phyloP scores from a whole-genome alignment of 192 early-diverging fungal genomes.

The Haplosporangium gracile region DNA sequence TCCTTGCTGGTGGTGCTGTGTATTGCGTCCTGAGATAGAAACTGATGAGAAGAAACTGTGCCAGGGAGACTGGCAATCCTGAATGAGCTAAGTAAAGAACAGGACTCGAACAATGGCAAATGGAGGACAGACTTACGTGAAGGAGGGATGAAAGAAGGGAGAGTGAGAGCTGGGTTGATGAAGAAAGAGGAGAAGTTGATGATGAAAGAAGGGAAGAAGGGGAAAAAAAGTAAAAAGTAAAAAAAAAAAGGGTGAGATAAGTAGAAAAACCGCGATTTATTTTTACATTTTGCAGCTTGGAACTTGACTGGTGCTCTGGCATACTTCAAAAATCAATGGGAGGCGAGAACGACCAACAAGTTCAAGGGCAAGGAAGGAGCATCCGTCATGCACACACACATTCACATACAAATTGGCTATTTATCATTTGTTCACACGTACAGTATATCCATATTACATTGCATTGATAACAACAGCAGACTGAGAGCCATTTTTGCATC shows the following conservation, averaged over 20 bases:
- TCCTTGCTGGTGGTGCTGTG: neutral
- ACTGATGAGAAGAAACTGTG: neutral
- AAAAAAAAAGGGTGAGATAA: neutral
- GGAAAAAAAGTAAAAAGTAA: constrained; percentile 1
- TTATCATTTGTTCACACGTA: too few relatives aligned
- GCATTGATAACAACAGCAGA: neutral
- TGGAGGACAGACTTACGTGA: neutral
- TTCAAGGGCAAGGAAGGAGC: neutral
- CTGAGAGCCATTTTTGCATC: neutral
- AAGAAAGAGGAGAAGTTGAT: neutral
- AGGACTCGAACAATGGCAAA: neutral
- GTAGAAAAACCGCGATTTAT: neutral
- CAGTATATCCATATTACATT: too few relatives aligned
- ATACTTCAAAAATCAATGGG: neutral
- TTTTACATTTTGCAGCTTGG: neutral
- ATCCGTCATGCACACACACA: neutral
- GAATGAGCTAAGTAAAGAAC: neutral
- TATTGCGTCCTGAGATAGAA: neutral
- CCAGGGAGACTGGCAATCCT: too few relatives aligned
- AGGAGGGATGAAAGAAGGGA: neutral
- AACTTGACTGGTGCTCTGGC: neutral
- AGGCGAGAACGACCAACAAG: neutral
- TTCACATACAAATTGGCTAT: neutral
- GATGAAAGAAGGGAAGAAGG: neutral
- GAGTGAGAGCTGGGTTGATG: neutral